A percentile compares a stretch with the other conserved stretches of the same genome.
Conservation (phyloP, 2,329 filamentous ascomycete genomes). For the Mariannaea elegans region DNA sequence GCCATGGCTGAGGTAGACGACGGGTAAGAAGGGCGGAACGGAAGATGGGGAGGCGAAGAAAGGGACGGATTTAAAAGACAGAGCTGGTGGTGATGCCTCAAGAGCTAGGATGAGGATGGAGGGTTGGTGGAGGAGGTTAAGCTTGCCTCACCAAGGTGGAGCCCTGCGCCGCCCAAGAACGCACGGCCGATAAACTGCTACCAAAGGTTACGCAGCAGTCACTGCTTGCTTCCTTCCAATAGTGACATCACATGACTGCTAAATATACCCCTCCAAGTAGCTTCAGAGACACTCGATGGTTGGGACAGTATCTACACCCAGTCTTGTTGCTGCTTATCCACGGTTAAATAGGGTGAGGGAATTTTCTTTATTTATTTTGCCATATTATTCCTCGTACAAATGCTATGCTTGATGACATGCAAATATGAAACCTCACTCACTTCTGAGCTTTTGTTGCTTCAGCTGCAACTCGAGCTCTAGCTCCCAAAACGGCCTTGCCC, state of each 20-base stretch:
- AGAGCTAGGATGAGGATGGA: slow-evolving; percentile 47
- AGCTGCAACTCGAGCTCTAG: slow-evolving; percentile 46
- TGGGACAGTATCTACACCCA: too few relatives aligned
- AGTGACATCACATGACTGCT: slow-evolving; percentile 54
- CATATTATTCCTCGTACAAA: too few relatives aligned
- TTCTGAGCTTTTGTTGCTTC: slow-evolving; percentile 33
- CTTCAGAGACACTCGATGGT: too few relatives aligned
- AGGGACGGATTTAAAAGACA: slow-evolving; percentile 20
- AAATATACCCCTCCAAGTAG: slow-evolving; percentile 13
- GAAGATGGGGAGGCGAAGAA: slow-evolving; percentile 29
- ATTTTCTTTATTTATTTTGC: too few relatives aligned
- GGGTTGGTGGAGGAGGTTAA: slow-evolving; percentile 51
- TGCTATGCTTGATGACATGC: not conserved
- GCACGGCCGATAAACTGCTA: slow-evolving; percentile 38
- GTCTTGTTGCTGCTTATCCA: too few relatives aligned
- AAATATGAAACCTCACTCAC: not conserved
- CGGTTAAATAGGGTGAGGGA: too few relatives aligned
- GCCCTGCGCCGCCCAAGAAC: slow-evolving; percentile 41
- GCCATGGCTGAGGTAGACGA: slow-evolving; percentile 52
- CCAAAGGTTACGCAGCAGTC: slow-evolving; percentile 5
- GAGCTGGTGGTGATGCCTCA: slow-evolving; percentile 40
- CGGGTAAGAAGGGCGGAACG: slow-evolving; percentile 24
- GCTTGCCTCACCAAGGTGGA: slow-evolving; percentile 51
- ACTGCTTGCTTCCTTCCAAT: slow-evolving; percentile 2
- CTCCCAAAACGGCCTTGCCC: slow-evolving; percentile 70